phyloP scores from a whole-genome alignment of 2,329 filamentous ascomycete genomes.

The Trichoderma citrinoviride region DNA sequence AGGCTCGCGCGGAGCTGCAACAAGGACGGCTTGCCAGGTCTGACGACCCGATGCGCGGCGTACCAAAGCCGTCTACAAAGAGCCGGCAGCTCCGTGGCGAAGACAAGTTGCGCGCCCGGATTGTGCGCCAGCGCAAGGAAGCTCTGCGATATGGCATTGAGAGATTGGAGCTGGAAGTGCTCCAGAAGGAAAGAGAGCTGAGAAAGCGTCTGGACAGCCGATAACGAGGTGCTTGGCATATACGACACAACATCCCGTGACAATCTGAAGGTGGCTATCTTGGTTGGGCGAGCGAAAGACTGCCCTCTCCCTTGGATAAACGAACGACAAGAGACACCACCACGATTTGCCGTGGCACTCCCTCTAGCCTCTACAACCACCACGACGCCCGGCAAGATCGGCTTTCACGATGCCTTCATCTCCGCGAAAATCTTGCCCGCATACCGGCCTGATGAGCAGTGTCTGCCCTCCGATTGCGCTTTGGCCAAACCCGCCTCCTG shows the following conservation, averaged over 20 bases:
- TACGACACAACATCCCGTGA: too few species aligned
- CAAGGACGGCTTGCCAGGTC: conserved; percentile 59
- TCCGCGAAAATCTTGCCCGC: conserved; percentile 8
- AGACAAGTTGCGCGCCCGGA: conserved; percentile 52
- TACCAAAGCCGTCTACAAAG: background rate
- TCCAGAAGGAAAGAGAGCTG: conserved; percentile 66
- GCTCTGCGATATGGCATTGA: conserved; percentile 83
- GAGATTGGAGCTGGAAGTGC: conserved; percentile 79
- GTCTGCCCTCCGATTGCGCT: background rate
- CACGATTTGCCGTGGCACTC: background rate
- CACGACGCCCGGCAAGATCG: conserved; percentile 11
- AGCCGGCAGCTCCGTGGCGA: conserved; percentile 49
- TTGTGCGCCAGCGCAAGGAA: conserved; percentile 77
- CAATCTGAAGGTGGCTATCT: background rate
- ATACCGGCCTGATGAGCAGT: conserved; percentile 6
- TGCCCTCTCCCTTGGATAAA: background rate
- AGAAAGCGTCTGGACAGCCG: conserved; percentile 47
- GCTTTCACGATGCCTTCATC: conserved; percentile 22
- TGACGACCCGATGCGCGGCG: conserved; percentile 20
- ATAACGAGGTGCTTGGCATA: conserved; percentile 1
- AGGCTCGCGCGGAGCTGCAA: conserved; percentile 79
- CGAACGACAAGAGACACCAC: background rate
- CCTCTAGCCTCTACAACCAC: background rate
- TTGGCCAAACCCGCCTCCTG: background rate
- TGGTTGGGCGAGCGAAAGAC: background rate